Base-by-base conservation (phyloP, 306 rosid species). In the Pueraria montana region DNA sequence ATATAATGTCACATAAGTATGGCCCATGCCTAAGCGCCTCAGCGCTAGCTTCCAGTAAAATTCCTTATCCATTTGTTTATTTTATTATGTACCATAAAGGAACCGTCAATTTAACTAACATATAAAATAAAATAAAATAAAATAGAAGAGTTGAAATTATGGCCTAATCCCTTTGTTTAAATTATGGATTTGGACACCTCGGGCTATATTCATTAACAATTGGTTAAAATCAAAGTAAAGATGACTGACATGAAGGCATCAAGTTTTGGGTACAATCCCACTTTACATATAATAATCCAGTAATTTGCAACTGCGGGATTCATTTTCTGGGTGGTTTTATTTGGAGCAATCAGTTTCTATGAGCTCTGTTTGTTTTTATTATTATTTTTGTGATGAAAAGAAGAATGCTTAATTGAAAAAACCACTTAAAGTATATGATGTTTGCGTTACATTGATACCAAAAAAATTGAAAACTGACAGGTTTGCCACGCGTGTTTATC, bases 21-120 rank as follows among this genome's bases (percentile, higher is more conserved):
- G 78, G 80, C 26, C 80, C 77, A 72, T 46, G 20, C 20, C 63
- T 59, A 62, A 23, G 46, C 45, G 20, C 11, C 13, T 56, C 50
- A 4, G 68, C 12, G 21, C n/a, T n/a, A n/a, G n/a, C 78, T 52
- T 68, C 82, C 87, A 50, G 45, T 85, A 50, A 42, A 62, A 46
- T 83, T 84, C 91, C 82, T 78, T 86, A 88, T 86, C 87, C 79
- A 26, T 69, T 69, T 26, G 17, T 52, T 63, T 84, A 43, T 59
- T 78, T 78, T 61, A 82, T 82, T 16, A 75, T 67, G 8, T 10
- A 74, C 26, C 20, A 10, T 56, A 24, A 6, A 68, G 34, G 18
- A 24, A 4, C 3, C 8, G 38, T 18, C 75, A 58, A 21, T 42
- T 20, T 67, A 67, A 80, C 49, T 18, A 62, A 62, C 76, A 50